phyloP scores from a whole-genome alignment of 352 stramenopile species.

The Aphanomyces euteiches region DNA sequence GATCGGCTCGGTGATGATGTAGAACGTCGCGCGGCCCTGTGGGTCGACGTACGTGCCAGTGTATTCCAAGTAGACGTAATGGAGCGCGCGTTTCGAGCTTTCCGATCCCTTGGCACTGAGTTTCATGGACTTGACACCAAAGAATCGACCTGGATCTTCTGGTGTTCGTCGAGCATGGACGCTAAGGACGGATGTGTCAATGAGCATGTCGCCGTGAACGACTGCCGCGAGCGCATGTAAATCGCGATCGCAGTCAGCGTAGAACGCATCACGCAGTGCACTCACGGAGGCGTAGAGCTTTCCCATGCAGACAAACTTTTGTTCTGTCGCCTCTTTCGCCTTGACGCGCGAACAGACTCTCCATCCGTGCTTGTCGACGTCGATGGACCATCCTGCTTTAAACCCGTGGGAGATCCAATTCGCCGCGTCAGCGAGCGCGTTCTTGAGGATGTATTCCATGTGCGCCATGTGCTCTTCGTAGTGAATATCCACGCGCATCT shows the following conservation, averaged over 20 bases:
- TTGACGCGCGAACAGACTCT: neutral
- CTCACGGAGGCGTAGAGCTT: neutral
- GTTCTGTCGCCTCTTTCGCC: neutral
- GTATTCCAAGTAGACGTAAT: neutral
- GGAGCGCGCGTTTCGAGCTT: neutral
- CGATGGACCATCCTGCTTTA: neutral
- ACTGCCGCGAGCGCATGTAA: conserved; percentile 1
- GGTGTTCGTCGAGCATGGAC: neutral
- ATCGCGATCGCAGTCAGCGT: neutral
- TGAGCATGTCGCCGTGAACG: neutral
- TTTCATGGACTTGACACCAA: conserved; percentile 22
- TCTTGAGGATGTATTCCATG: conserved; percentile 7
- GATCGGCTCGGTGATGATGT: conserved; percentile 14
- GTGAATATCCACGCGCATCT: neutral
- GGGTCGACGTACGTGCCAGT: neutral
- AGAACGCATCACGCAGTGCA: conserved; percentile 5
- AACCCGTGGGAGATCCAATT: neutral
- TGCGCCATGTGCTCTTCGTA: conserved; percentile 3
- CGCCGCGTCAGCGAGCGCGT: neutral
- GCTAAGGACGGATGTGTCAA: conserved; percentile 18
- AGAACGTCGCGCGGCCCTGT: conserved; percentile 5
- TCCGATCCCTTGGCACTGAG: neutral
- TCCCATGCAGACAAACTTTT: conserved; percentile 10
- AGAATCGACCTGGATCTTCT: neutral
- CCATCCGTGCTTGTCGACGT: conserved; percentile 19